These are phyloP conservation scores for Castanospermum australe DNA, from an alignment of 306 rosid genomes.

Conservation along the genomic window DNA sequence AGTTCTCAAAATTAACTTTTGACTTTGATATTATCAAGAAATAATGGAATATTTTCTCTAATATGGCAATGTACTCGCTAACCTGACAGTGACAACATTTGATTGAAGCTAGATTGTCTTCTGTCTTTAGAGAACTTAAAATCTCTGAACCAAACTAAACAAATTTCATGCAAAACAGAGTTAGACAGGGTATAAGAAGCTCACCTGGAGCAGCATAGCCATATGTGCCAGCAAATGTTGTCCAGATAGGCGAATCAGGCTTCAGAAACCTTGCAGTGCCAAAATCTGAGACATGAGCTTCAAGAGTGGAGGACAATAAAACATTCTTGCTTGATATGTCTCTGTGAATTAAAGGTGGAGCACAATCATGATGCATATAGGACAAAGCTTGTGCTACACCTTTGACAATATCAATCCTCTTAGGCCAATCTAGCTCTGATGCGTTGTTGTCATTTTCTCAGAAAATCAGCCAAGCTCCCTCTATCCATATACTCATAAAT, in stretches of 20 bases:
- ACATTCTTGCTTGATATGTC: conserved; percentile 50
- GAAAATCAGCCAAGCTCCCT: conserved; percentile 36
- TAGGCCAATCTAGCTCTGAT: conserved; percentile 37
- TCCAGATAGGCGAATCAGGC: conserved; percentile 38
- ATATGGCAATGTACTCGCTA: too few relatives aligned
- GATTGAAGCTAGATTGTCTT: not conserved
- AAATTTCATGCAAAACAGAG: not conserved
- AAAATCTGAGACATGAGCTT: conserved; percentile 48
- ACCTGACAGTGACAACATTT: too few relatives aligned
- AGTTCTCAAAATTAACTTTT: not conserved
- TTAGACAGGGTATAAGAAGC: not conserved
- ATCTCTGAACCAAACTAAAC: not conserved
- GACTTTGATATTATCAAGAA: not conserved
- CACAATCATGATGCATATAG: conserved; percentile 22
- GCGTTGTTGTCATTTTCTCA: conserved; percentile 30
- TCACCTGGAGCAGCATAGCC: conserved; percentile 59
- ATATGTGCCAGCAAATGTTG: conserved; percentile 44
- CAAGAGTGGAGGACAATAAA: conserved; percentile 25
- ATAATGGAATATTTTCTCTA: too few relatives aligned
- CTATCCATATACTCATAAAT: conserved; percentile 47
- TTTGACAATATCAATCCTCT: conserved; percentile 32
- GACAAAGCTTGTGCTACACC: conserved; percentile 37
- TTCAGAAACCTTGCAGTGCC: conserved; percentile 50
- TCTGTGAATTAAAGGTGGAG: conserved; percentile 38
- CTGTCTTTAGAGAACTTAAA: not conserved